Evolutionary conservation across 2,329 filamentous ascomycete genomes (phyloP), one percentile per base, ranked within the genome.

Genomic region (Colletotrichum echinochloae): DNA sequence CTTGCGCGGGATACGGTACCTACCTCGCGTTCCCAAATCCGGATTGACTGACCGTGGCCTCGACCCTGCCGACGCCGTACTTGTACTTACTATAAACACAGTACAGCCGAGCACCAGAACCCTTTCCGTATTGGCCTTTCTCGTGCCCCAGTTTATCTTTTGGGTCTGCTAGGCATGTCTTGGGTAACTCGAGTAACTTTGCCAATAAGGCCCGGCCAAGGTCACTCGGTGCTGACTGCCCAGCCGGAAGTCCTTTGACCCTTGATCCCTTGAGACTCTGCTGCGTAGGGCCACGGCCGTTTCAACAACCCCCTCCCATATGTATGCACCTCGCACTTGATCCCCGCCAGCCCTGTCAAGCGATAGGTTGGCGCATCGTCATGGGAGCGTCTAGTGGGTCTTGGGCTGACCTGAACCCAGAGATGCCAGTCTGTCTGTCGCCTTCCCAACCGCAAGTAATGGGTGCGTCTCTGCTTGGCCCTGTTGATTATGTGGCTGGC

Each of bases 141-240:
- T 44, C 41, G 57, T 63, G 68, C 68, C 68, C 68, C 68, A 37
- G 35, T 70, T 71, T 68, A 71, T 71, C 68, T 67, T 62, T 49
- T 68, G 68, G 68, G 64, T 54, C 68, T 71, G 35, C 59, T 44
- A 68, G 59, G 62, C 68, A 60, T 68, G 68, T 71, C 68, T 71
- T 68, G 64, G 63, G 48, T 54, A 18, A 37, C 44, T 28, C 39
- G 20, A 39, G 67, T 70, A 67, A 56, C 64, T 62, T 62, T 62
- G 35, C 64, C 52, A 57, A 67, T 59, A 57, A 54, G 37, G 23
- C 61, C 46, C 37, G 46, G 41, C 37, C 37, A 71, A 41, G 39
- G 57, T 62, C 54, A 41, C 63, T 52, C 44, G 52, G 44, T 46
- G 68, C 68, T 71, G 57, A 71, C 68, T 67, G 68, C 67, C 67